A percentile compares a stretch with the other conserved stretches of the same genome.
Conservation (phyloP, 2,329 filamentous ascomycete genomes). For the Sclerotinia borealis region DNA sequence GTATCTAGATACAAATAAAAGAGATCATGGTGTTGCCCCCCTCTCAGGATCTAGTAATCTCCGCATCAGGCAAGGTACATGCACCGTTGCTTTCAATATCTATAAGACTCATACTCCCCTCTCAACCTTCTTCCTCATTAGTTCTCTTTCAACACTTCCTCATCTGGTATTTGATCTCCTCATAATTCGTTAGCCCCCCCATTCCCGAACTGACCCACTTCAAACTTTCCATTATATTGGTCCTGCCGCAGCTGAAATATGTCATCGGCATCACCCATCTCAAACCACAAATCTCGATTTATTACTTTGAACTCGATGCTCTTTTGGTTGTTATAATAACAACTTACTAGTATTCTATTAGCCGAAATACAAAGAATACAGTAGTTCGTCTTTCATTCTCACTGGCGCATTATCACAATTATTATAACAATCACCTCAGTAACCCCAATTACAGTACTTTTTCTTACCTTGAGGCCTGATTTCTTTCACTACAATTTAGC, state of each 20-base stretch:
- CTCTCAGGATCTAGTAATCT: background rate
- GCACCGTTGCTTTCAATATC: background rate
- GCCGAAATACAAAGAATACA: no score
- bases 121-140: background rate
- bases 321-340: no score
- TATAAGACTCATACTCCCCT: background rate
- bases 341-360: no score
- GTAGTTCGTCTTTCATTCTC: no score
- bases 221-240: background rate
- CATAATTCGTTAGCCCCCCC: background rate
- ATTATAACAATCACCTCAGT: no score
- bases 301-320: no score
- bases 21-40: background rate
- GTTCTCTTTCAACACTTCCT: background rate
- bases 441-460: no score
- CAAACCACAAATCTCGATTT: no score
- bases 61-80: conserved; percentile 1
- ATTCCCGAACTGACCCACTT: background rate
- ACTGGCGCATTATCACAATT: no score
- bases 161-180: background rate
- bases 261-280: background rate
- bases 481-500: no score
- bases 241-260: background rate
- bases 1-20: no score
- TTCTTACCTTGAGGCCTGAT: no score